Evolutionary conservation across 331 rosid genomes (phyloP).

Genomic region (Pyracantha coccinea): DNA sequence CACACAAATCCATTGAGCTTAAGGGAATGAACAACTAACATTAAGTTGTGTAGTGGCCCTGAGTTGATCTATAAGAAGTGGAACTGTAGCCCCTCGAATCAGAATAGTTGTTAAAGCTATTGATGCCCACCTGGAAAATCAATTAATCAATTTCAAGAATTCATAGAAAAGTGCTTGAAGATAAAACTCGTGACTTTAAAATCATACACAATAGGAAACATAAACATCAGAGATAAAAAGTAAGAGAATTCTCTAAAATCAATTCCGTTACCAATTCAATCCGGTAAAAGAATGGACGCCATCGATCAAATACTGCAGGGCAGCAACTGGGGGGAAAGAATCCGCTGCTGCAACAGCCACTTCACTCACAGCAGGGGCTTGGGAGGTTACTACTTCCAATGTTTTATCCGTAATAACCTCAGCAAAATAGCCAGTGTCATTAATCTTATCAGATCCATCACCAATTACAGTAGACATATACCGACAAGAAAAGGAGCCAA

Average conservation of each 20-base stretch:
- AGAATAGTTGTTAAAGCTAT: constrained; percentile 10
- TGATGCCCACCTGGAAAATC: constrained; percentile 6
- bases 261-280: constrained; percentile 6
- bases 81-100: constrained; percentile 10
- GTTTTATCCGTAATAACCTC: constrained; percentile 5
- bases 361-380: constrained; percentile 1
- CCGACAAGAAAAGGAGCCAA: constrained; percentile 6
- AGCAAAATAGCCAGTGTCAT: constrained; percentile 2
- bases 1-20: neutral
- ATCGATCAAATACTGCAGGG: neutral
- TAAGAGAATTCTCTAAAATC: neutral
- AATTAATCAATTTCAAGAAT: neutral
- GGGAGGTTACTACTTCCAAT: neutral
- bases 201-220: neutral
- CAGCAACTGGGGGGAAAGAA: constrained; percentile 2
- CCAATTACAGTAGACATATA: constrained; percentile 6
- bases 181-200: neutral
- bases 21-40: constrained; percentile 1
- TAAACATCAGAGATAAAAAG: neutral
- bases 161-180: neutral
- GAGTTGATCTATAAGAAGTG: constrained; percentile 10
- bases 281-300: constrained; percentile 4
- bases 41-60: constrained; percentile 10
- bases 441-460: constrained; percentile 5
- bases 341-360: constrained; percentile 13